These are phyloP conservation scores for Hyphodiscus hymeniophilus DNA, from an alignment of 495 filamentous ascomycete species.

Conservation along the genomic window DNA sequence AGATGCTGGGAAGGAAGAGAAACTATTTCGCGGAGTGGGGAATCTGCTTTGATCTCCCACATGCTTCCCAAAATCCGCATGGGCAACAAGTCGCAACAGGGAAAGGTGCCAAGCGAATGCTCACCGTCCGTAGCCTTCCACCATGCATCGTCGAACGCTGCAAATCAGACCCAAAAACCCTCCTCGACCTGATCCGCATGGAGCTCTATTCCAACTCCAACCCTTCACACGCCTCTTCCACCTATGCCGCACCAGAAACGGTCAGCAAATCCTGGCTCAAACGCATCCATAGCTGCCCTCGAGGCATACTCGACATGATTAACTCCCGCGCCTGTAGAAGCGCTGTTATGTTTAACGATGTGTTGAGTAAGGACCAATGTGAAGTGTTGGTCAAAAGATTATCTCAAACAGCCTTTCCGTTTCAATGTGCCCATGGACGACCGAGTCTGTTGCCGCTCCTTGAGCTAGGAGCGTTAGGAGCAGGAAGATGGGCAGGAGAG, in stretches of 20 bases:
- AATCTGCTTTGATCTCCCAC: slow-evolving; percentile 46
- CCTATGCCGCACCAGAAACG: neutral
- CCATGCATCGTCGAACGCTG: slow-evolving; percentile 67
- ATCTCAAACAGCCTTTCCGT: slow-evolving; percentile 70
- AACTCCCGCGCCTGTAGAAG: slow-evolving; percentile 86
- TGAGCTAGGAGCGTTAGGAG: too few relatives aligned
- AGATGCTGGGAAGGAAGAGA: slow-evolving; percentile 44
- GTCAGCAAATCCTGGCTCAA: slow-evolving; percentile 10
- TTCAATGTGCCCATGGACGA: slow-evolving; percentile 86
- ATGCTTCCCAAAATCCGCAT: slow-evolving; percentile 11
- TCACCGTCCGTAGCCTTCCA: slow-evolving; percentile 56
- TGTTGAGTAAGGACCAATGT: slow-evolving; percentile 58
- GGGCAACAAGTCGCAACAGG: too few relatives aligned
- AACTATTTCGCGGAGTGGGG: slow-evolving; percentile 64
- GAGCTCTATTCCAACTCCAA: slow-evolving; percentile 57
- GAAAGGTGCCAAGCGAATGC: neutral
- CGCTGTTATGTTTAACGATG: slow-evolving; percentile 97
- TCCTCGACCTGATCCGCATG: slow-evolving; percentile 63
- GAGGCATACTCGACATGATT: slow-evolving; percentile 75
- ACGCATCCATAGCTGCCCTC: slow-evolving; percentile 57
- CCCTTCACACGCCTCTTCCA: neutral
- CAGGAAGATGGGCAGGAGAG: too few relatives aligned
- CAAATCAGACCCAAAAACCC: slow-evolving; percentile 55
- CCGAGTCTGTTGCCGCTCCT: slow-evolving; percentile 69
- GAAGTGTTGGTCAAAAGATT: slow-evolving; percentile 51